Evolutionary conservation across 2,329 filamentous ascomycete genomes (phyloP).

Genomic region (Stemphylium lycopersici): DNA sequence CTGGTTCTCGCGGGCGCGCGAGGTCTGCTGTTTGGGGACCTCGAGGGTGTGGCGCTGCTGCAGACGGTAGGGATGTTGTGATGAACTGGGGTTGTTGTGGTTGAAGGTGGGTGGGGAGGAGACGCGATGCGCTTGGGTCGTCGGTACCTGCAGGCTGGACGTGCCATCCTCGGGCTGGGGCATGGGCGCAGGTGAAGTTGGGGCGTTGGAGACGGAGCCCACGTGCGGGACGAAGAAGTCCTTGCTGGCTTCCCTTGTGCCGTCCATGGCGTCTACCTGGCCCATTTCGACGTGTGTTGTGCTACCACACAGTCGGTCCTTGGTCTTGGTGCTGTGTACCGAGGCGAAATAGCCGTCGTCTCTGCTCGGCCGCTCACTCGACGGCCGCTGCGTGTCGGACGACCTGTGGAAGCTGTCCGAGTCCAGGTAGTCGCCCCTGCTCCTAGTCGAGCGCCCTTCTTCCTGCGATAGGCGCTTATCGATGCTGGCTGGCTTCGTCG

Average conservation of each 20-base stretch:
- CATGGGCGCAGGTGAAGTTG: conserved; percentile 17
- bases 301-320: conserved; percentile 38
- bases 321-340: conserved; percentile 41
- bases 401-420: conserved; percentile 28
- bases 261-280: conserved; percentile 32
- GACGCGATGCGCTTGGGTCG: conserved; percentile 55
- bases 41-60: conserved; percentile 89
- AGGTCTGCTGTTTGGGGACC: conserved; percentile 72
- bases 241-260: conserved; percentile 37
- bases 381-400: conserved; percentile 32
- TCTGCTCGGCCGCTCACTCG: conserved; percentile 36
- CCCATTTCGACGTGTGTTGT: conserved; percentile 48
- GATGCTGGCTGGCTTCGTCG: conserved; percentile 39
- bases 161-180: conserved; percentile 27
- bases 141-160: conserved; percentile 47
- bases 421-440: conserved; percentile 25
- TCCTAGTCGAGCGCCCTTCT: conserved; percentile 26
- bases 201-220: conserved; percentile 23
- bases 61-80: conserved; percentile 62
- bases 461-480: conserved; percentile 48
- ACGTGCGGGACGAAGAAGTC: conserved; percentile 32
- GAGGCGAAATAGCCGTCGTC: conserved; percentile 57
- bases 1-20: conserved; percentile 70
- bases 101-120: conserved; percentile 67
- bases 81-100: conserved; percentile 58